Evolutionary conservation across 805 yeast genomes (phyloP), one percentile per base, ranked within the genome.

Genomic region (Saccharomycopsis fermentans): DNA sequence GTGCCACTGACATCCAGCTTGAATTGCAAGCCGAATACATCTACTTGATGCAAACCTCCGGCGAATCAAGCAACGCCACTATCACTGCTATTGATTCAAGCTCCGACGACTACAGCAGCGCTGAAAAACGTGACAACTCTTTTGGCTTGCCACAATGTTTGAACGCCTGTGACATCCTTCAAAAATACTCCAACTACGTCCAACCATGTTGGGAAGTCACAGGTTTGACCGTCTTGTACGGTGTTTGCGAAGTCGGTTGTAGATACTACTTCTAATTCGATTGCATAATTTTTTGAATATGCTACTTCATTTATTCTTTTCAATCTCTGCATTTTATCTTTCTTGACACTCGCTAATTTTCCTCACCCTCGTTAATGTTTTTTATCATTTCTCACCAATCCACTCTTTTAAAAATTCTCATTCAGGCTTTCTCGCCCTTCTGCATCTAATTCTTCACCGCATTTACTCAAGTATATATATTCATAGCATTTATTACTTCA

Each of bases 241-340:
- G 55, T 27, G 62, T 61, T n/a, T 61, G 63, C 35, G 62, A 61
- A 37, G 62, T 57, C 34, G 62, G 63, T 16, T 58, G 63, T 48
- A 34, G 55, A 29, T 57, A 57, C 56, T 59, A 57, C 56, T 59
- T 50, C 26, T 59, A 56, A 54, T 27, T 26, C 19, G 5, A 11
- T n/a, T 5, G 29, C 5, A 9, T 48, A 24, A 9, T 48, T 48
- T 6, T 19, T 48, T 32, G 35, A 11, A 32, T 32, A 11, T 9
- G 35, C 8, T 14, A 32, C 14, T 5, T 32, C 12, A 6, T 5
- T 32, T 14, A 32, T 32, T 32, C 12, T 11, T 43, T 21, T 6
- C 6, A 8, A 3, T 27, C n/a, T 27, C 37, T 16, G 12, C 26
- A 34, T n/a, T 35, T 26, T 11, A 51, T 27, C 24, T 9, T 27